Percentiles rank a stretch among this genome's conserved stretches.
Conservation (phyloP, 352 stramenopile species). For the Blastocystis sp. region DNA sequence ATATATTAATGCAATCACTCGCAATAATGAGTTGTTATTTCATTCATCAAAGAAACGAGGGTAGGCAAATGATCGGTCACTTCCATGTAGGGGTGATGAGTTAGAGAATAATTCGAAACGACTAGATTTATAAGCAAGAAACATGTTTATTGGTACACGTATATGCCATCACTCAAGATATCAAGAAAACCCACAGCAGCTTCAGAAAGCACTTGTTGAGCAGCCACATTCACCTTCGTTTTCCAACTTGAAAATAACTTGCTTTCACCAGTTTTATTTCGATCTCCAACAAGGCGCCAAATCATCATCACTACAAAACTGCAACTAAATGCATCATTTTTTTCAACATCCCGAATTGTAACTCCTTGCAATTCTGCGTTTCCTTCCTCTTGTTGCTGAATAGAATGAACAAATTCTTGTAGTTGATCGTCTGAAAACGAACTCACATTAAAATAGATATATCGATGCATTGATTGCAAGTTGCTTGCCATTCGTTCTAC, state of each 20-base stretch:
- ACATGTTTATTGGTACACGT: constrained; percentile 59
- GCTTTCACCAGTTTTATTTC: constrained; percentile 1
- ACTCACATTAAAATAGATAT: background rate
- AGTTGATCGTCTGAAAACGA: background rate
- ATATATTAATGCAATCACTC: background rate
- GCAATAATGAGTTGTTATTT: background rate
- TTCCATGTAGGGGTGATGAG: background rate
- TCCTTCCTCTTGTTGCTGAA: background rate
- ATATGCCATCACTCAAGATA: background rate
- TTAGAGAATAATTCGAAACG: background rate
- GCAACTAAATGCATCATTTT: background rate
- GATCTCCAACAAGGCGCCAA: background rate
- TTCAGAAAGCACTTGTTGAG: background rate
- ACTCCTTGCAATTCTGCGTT: background rate
- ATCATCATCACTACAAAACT: background rate
- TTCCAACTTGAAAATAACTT: constrained; percentile 54
- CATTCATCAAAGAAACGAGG: background rate
- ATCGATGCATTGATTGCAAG: constrained; percentile 6
- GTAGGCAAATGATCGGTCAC: background rate
- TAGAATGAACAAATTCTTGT: background rate
- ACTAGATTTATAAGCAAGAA: constrained; percentile 8
- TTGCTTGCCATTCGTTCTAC: background rate
- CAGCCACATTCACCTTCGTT: constrained; percentile 37
- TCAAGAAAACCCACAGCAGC: constrained; percentile 25
- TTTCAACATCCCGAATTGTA: background rate